Conservation (phyloP, 2,329 filamentous ascomycete species). For the Gaeumannomyces tritici region DNA sequence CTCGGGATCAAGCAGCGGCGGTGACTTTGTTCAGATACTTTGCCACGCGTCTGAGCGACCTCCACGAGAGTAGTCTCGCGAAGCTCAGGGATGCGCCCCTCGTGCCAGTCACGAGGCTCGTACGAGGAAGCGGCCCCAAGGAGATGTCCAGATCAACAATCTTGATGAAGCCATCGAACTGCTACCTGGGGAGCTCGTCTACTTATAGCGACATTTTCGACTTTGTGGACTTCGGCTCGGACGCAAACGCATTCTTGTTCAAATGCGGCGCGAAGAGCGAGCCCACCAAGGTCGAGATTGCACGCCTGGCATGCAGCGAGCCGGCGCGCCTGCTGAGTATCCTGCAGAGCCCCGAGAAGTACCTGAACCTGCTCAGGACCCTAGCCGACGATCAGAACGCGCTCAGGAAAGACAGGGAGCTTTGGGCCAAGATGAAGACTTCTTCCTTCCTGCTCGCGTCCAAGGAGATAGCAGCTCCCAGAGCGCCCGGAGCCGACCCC, state of each 20-base stretch:
- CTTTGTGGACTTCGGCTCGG: slow-evolving; percentile 85
- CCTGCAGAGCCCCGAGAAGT: slow-evolving; percentile 75
- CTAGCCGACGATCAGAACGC: slow-evolving; percentile 62
- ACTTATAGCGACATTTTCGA: slow-evolving; percentile 87
- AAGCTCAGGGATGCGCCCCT: slow-evolving; percentile 58
- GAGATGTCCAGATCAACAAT: slow-evolving; percentile 30
- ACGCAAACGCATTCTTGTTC: slow-evolving; percentile 81
- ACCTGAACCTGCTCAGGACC: slow-evolving; percentile 71
- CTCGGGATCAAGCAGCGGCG: slow-evolving; percentile 56
- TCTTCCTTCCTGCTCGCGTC: slow-evolving; percentile 77
- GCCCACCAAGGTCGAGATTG: slow-evolving; percentile 79
- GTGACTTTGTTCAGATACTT: slow-evolving; percentile 75
- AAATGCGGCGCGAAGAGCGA: slow-evolving; percentile 87
- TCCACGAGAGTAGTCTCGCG: slow-evolving; percentile 50
- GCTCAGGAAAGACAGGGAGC: slow-evolving; percentile 67
- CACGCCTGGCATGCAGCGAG: slow-evolving; percentile 71
- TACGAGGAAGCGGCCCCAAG: slow-evolving; percentile 19
- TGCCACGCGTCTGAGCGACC: slow-evolving; percentile 63
- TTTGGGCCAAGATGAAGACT: slow-evolving; percentile 67
- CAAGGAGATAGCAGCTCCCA: slow-evolving; percentile 50
- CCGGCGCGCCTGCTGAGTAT: slow-evolving; percentile 73
- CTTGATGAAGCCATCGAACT: slow-evolving; percentile 59
- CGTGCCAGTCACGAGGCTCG: slow-evolving; percentile 49
- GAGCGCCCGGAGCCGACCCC: slow-evolving; percentile 26
- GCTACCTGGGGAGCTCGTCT: slow-evolving; percentile 65